Evolutionary conservation across 1,284 basidiomycete species (phyloP).

Genomic region (Amylostereum areolatum): DNA sequence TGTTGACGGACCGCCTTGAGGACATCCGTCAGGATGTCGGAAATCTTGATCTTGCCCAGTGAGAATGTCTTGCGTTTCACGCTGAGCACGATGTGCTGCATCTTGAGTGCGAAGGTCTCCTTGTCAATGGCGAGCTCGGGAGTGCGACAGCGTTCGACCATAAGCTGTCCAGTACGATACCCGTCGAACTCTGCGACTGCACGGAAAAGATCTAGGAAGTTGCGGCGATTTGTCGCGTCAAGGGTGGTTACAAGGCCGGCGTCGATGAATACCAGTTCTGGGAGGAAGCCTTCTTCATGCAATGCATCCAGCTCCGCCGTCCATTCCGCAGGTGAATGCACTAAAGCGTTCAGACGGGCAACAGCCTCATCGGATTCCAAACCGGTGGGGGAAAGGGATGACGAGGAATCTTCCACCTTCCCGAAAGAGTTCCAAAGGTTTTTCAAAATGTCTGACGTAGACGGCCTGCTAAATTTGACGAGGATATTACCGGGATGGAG

Average conservation of each 20-base stretch:
- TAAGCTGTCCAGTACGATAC: conserved; percentile 88
- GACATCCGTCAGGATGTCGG: conserved; percentile 88
- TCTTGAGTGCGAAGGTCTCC: conserved; percentile 94
- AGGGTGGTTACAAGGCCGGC: conserved; percentile 92
- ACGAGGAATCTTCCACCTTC: conserved; percentile 28
- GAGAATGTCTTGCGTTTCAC: conserved; percentile 98
- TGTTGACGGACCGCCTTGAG: conserved; percentile 84
- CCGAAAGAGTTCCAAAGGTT: conserved; percentile 44
- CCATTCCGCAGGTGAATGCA: conserved; percentile 65
- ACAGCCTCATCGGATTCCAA: conserved; percentile 64
- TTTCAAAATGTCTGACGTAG: conserved; percentile 52
- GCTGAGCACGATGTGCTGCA: conserved; percentile 90
- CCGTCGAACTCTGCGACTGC: conserved; percentile 97
- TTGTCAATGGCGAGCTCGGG: conserved; percentile 89
- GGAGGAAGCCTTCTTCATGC: conserved; percentile 73
- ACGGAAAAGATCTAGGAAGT: conserved; percentile 96
- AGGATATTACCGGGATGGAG: conserved; percentile 96
- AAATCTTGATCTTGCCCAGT: conserved; percentile 92
- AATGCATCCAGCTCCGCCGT: conserved; percentile 62
- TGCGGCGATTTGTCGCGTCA: conserved; percentile 73
- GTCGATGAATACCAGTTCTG: conserved; percentile 95
- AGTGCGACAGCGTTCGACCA: conserved; percentile 93
- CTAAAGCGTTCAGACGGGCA: conserved; percentile 54
- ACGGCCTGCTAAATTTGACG: conserved; percentile 89
- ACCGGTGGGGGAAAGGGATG: conserved; percentile 24